phyloP scores from a whole-genome alignment of 2,329 filamentous ascomycete genomes.

The Pezicula neosporulosa region DNA sequence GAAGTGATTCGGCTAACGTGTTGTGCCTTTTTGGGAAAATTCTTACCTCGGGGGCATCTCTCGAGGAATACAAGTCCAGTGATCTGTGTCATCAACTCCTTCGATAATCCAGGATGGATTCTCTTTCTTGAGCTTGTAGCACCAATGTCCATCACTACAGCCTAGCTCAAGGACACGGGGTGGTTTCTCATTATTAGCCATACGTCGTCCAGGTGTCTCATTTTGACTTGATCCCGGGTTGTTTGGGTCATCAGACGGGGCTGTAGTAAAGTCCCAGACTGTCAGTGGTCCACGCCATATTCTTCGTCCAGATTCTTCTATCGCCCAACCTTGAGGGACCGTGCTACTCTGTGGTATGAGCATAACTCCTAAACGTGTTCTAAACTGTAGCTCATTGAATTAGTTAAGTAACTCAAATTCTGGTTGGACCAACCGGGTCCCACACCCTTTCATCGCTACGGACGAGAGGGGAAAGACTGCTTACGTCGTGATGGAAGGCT shows the following conservation, averaged over 20 bases:
- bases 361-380: not conserved
- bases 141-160: conserved; percentile 26
- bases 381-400: not conserved
- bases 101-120: conserved; percentile 26
- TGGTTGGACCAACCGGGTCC: too few species aligned
- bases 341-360: not conserved
- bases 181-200: conserved; percentile 12
- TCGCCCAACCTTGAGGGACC: not conserved
- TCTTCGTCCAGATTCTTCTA: not conserved
- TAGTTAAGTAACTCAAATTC: too few species aligned
- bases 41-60: conserved; percentile 13
- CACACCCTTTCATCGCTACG: not conserved
- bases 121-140: conserved; percentile 21
- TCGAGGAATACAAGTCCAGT: conserved; percentile 20
- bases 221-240: not conserved
- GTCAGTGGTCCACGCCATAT: not conserved
- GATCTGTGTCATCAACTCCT: conserved; percentile 25
- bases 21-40: too few species aligned
- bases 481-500: conserved; percentile 24
- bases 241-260: conserved; percentile 1
- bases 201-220: not conserved
- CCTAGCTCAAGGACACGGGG: conserved; percentile 26
- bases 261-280: not conserved
- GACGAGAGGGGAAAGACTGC: not conserved
- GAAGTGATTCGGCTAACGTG: too few species aligned